These are phyloP conservation scores for Phyllosticta citriasiana DNA, from an alignment of 2,329 filamentous ascomycete genomes.

Conservation along the genomic window DNA sequence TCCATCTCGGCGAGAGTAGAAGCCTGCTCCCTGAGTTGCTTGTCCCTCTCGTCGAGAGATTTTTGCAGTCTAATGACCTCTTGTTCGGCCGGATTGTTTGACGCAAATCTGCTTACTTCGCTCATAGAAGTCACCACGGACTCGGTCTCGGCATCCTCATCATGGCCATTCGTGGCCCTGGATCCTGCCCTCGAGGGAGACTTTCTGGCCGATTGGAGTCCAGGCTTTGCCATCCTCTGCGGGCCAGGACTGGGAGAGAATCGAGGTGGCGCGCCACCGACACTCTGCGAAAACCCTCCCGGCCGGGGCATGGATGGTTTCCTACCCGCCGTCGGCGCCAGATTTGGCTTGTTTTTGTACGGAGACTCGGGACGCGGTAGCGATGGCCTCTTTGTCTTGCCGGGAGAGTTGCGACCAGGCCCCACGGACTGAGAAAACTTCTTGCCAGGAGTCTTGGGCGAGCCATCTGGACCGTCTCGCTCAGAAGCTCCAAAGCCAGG, in stretches of 20 bases:
- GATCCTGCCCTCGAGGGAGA: conserved; percentile 40
- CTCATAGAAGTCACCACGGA: conserved; percentile 9
- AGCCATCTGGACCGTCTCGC: conserved; percentile 9
- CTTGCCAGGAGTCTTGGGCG: conserved; percentile 49
- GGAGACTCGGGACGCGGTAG: conserved; percentile 85
- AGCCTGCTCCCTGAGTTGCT: conserved; percentile 80
- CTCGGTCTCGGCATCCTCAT: conserved; percentile 30
- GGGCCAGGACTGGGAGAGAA: conserved; percentile 54
- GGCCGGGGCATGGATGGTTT: conserved; percentile 35
- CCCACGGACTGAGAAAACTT: conserved; percentile 88
- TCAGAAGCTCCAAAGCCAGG: conserved; percentile 46
- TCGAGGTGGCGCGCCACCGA: conserved; percentile 42
- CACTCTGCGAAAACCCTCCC: conserved; percentile 45
- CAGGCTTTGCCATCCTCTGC: conserved; percentile 44
- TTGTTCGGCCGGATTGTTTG: conserved; percentile 2
- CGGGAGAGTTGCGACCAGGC: conserved; percentile 54
- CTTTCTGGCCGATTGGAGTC: conserved; percentile 20
- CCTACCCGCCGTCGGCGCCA: conserved; percentile 46
- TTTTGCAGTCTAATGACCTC: conserved; percentile 7
- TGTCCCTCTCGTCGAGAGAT: conserved; percentile 74
- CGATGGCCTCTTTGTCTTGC: conserved; percentile 64
- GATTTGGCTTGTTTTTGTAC: conserved; percentile 53
- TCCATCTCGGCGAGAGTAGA: conserved; percentile 83
- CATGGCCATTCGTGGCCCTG: conserved; percentile 33
- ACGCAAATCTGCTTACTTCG: conserved; percentile 18